A percentile compares a stretch with the other conserved stretches of the same genome.
Evolutionary conservation across 768 basidiomycete species (phyloP).

Genomic region (Russula ochroleuca): DNA sequence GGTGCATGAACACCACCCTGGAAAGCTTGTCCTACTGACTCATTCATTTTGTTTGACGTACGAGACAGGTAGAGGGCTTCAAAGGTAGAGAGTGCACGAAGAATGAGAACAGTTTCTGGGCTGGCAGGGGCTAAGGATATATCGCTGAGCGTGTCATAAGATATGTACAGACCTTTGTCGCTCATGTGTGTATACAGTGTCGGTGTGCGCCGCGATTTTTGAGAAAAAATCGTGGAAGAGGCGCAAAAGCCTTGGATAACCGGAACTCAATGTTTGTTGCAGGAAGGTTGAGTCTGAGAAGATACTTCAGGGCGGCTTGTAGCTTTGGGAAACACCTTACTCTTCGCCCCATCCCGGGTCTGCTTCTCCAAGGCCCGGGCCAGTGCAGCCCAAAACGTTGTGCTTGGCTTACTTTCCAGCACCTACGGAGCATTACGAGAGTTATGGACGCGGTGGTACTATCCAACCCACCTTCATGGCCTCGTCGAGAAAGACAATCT

Average conservation of each 20-base stretch:
- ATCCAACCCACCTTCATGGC: slow-evolving; percentile 73
- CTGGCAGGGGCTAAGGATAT: slow-evolving; percentile 38
- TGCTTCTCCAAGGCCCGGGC: slow-evolving; percentile 78
- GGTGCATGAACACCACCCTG: slow-evolving; percentile 63
- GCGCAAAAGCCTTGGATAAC: slow-evolving; percentile 83
- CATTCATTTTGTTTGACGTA: slow-evolving; percentile 78
- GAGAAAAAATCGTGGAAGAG: slow-evolving; percentile 97
- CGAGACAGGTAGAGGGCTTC: slow-evolving; percentile 87
- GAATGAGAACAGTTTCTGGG: slow-evolving; percentile 85
- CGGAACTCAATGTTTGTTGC: slow-evolving; percentile 81
- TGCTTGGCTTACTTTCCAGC: slow-evolving; percentile 87
- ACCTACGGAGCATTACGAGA: slow-evolving; percentile 41
- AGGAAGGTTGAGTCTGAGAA: slow-evolving; percentile 79
- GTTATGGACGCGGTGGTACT: neutral
- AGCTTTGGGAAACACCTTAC: slow-evolving; percentile 39
- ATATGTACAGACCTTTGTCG: slow-evolving; percentile 67
- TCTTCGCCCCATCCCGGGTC: slow-evolving; percentile 72
- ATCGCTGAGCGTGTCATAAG: slow-evolving; percentile 1
- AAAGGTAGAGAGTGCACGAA: slow-evolving; percentile 78
- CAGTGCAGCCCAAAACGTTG: slow-evolving; percentile 85
- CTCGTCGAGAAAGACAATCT: slow-evolving; percentile 82
- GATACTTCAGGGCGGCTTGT: neutral
- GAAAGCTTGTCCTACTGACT: slow-evolving; percentile 73
- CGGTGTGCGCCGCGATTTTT: slow-evolving; percentile 92
- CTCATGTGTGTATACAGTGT: slow-evolving; percentile 80